Evolutionary conservation across 1,284 basidiomycete genomes (phyloP).

Genomic region (Microbotryomycetes sp.): DNA sequence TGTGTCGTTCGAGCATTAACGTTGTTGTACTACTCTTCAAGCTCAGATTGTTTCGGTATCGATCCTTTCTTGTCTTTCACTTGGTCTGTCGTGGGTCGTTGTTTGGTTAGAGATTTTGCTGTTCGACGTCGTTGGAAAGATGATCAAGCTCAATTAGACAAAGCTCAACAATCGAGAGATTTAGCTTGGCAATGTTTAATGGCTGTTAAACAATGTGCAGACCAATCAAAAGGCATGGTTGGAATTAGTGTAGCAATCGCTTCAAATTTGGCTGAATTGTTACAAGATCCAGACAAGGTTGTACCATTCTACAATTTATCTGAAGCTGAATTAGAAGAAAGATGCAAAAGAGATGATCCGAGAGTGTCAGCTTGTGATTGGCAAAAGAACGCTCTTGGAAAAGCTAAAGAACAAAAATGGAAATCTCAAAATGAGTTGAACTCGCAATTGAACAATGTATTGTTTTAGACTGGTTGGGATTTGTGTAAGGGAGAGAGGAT

Average conservation of each 20-base stretch:
- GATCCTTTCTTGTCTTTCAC: conserved; percentile 19
- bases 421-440: too few species aligned
- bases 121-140: conserved; percentile 19
- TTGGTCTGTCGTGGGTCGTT: conserved; percentile 27
- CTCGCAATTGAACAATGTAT: too few species aligned
- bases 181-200: conserved; percentile 25
- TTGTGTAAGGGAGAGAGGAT: too few species aligned
- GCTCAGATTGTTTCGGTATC: conserved; percentile 21
- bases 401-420: too few species aligned
- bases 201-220: neutral
- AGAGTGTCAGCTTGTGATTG: too few species aligned
- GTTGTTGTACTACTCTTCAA: conserved; percentile 16
- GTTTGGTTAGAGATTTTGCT: conserved; percentile 28
- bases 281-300: neutral
- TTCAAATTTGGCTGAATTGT: neutral
- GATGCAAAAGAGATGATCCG: too few species aligned
- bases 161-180: conserved; percentile 5
- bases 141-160: neutral
- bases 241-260: neutral
- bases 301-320: neutral
- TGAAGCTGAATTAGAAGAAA: too few species aligned
- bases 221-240: neutral
- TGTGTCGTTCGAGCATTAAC: conserved; percentile 29
- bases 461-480: too few species aligned
- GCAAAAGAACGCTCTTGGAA: too few species aligned